These are phyloP conservation scores for Suhomyces vadensis DNA, from an alignment of 805 yeast species.

Conservation along the genomic window DNA sequence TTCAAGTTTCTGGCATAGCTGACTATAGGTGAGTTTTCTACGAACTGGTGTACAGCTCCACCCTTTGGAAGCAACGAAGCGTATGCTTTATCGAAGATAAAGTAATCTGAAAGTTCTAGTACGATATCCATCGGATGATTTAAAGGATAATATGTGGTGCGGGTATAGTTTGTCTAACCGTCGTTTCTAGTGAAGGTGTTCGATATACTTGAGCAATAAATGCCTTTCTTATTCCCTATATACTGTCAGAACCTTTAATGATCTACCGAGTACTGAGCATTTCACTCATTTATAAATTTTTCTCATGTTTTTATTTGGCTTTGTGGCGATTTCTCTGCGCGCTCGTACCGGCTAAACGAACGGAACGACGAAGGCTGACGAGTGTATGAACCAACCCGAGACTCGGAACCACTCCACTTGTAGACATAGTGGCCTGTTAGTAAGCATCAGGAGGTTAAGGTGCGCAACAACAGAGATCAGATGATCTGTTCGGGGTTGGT, in stretches of 20 bases:
- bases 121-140: constrained; percentile 76
- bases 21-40: constrained; percentile 12
- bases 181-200: no score
- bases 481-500: no score
- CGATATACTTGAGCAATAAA: no score
- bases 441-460: not conserved
- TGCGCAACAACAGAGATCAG: not conserved
- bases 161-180: no score
- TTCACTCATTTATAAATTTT: constrained; percentile 1
- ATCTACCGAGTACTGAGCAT: not conserved
- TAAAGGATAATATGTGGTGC: no score
- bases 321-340: not conserved
- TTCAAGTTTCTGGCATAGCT: constrained; percentile 1
- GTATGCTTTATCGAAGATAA: constrained; percentile 69
- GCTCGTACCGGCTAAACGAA: constrained; percentile 6
- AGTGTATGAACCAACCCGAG: not conserved
- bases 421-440: not conserved
- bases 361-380: constrained; percentile 7
- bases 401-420: constrained; percentile 3
- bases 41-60: constrained; percentile 36
- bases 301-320: not conserved
- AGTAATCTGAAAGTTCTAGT: constrained; percentile 76
- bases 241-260: not conserved
- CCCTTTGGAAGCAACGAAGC: constrained; percentile 66
- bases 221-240: not conserved